Conservation (phyloP, 2,329 filamentous ascomycete genomes). For the Parastagonospora avenae region DNA sequence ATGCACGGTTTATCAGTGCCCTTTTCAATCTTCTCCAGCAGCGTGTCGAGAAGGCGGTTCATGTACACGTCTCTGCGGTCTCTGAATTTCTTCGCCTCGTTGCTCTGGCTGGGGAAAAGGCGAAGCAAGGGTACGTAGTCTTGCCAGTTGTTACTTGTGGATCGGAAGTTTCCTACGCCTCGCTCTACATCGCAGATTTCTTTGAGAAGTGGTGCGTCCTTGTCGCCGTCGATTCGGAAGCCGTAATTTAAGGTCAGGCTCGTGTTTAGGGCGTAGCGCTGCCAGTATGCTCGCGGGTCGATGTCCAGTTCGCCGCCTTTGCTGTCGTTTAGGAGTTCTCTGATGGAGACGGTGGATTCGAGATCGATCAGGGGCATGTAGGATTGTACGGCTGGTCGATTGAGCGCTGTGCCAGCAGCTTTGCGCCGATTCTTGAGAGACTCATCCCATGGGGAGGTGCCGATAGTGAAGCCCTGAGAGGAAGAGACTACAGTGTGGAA, state of each 20-base stretch:
- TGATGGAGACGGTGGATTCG: conserved; percentile 73
- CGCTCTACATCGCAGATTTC: conserved; percentile 80
- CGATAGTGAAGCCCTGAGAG: conserved; percentile 80
- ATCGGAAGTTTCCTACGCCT: conserved; percentile 75
- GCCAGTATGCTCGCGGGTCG: conserved; percentile 74
- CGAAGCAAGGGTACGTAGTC: conserved; percentile 81
- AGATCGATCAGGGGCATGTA: conserved; percentile 85
- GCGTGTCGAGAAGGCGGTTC: conserved; percentile 61
- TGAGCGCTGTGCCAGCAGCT: conserved; percentile 78
- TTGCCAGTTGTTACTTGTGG: conserved; percentile 82
- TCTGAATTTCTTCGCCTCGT: conserved; percentile 68
- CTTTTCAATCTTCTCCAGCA: conserved; percentile 65
- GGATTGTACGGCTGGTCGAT: conserved; percentile 74
- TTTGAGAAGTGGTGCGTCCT: conserved; percentile 68
- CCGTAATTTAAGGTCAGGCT: conserved; percentile 81
- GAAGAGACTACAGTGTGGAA: conserved; percentile 80
- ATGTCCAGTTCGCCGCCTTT: conserved; percentile 66
- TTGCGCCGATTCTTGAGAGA: conserved; percentile 78
- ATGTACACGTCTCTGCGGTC: conserved; percentile 71
- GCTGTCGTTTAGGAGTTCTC: conserved; percentile 70
- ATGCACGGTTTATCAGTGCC: conserved; percentile 72
- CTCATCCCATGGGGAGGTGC: conserved; percentile 83
- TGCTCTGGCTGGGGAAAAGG: conserved; percentile 65
- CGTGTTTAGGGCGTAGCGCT: conserved; percentile 77
- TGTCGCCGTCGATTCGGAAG: conserved; percentile 72